Evolutionary conservation across 495 filamentous ascomycete genomes (phyloP).

Genomic region (Daldinia caldariorum): DNA sequence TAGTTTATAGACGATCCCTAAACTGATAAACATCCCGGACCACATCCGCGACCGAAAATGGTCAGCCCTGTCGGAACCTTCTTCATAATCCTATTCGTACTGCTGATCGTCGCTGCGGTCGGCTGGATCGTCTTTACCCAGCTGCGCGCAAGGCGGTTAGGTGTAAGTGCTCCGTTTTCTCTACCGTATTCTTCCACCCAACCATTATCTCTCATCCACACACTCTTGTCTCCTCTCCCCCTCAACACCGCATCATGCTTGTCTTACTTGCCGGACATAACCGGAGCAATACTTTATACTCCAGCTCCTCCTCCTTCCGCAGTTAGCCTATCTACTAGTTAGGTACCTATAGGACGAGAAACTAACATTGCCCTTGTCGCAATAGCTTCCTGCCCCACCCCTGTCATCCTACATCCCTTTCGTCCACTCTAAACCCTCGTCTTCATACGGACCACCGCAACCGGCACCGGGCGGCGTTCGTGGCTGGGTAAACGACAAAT

Average conservation of each 20-base stretch:
- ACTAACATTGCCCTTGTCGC: conserved; percentile 5
- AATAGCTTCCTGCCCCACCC: conserved; percentile 67
- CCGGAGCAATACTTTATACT: conserved; percentile 17
- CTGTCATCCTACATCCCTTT: conserved; percentile 71
- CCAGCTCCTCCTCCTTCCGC: not conserved
- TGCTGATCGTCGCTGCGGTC: conserved; percentile 54
- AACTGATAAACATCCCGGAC: conserved; percentile 18
- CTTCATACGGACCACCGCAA: conserved; percentile 58
- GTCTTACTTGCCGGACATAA: conserved; percentile 33
- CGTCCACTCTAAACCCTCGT: conserved; percentile 45
- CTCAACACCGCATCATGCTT: conserved; percentile 34
- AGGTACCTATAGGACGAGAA: not conserved
- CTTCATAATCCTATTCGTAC: conserved; percentile 62
- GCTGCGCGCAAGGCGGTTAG: conserved; percentile 68
- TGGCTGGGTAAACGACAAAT: conserved; percentile 66
- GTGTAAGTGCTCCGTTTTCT: conserved; percentile 53
- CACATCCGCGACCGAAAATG: conserved; percentile 48
- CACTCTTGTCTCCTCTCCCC: conserved; percentile 15
- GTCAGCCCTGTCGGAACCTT: conserved; percentile 56
- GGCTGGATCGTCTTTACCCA: conserved; percentile 67
- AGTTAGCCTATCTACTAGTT: not conserved
- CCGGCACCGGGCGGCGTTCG: conserved; percentile 66
- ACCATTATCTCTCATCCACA: conserved; percentile 37
- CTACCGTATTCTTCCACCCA: conserved; percentile 1
- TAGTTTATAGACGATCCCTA: conserved; percentile 17